Percentiles rank a stretch among this genome's conserved stretches.
phyloP scores from a whole-genome alignment of 306 rosid species.

The Trifolium pratense region DNA sequence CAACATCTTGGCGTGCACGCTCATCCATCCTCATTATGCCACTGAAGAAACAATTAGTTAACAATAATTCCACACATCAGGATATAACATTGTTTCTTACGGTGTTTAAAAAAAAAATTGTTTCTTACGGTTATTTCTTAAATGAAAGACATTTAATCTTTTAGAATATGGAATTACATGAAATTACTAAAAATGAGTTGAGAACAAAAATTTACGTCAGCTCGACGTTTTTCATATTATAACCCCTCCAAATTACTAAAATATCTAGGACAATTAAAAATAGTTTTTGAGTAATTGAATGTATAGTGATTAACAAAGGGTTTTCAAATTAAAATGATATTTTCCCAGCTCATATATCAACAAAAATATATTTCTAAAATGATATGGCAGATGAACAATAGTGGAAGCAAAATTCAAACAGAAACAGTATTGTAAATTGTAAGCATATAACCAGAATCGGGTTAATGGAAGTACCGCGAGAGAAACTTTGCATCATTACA shows the following conservation, averaged over 20 bases:
- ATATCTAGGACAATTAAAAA: conserved; percentile 21
- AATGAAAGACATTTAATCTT: conserved; percentile 11
- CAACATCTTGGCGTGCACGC: conserved; percentile 85
- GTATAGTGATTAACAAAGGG: neutral
- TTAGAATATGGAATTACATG: conserved; percentile 22
- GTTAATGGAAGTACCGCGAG: conserved; percentile 69
- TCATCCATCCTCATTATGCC: conserved; percentile 93
- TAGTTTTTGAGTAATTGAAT: conserved; percentile 27
- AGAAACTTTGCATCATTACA: conserved; percentile 82
- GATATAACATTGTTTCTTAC: conserved; percentile 8
- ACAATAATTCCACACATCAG: conserved; percentile 28
- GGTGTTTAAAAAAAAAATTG: too few species aligned
- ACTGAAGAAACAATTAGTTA: conserved; percentile 56
- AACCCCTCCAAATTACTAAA: conserved; percentile 1
- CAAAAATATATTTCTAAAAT: conserved; percentile 15
- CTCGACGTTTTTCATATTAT: conserved; percentile 8
- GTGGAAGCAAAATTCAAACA: conserved; percentile 15
- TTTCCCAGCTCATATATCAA: conserved; percentile 12
- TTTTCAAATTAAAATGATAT: conserved; percentile 12
- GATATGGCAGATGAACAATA: conserved; percentile 11
- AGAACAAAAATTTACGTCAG: conserved; percentile 32
- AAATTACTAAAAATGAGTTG: conserved; percentile 11
- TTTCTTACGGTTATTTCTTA: conserved; percentile 25
- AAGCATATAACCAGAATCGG: conserved; percentile 31
- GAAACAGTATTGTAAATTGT: conserved; percentile 12